Evolutionary conservation across 306 rosid species (phyloP), one percentile per base, ranked within the genome.

Genomic region (Ochetophila trinervis): DNA sequence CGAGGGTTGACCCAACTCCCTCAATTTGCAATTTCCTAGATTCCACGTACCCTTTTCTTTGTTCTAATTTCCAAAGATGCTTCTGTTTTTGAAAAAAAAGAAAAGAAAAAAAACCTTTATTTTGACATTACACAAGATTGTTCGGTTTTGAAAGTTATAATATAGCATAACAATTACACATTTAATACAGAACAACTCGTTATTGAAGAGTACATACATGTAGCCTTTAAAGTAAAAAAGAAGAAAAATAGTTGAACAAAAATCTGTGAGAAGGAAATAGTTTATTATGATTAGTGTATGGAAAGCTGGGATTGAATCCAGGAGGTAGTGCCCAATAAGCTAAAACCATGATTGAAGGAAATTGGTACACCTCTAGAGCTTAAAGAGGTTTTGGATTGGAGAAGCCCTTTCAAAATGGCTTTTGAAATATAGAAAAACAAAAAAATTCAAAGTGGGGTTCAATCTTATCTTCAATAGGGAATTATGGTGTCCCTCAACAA

Each of bases 391-490:
- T 0, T 5, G 20, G 6, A 9, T 3, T 15, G 45, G 23, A 10
- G 62, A 55, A 62, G 15, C 63, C 40, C 22, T 44, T 30, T 34
- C 22, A 27, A 48, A 60, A 45, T 37, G 63, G 45, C 52, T 42
- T 65, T 54, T 60, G 49, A 66, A 44, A 20, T 50, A 71, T 69
- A 63, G 50, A 52, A 68, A 54, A 62, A 67, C 22, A 74, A 74
- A 52, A 32, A 65, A 67, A 69, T 24, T 67, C 60, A 47, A 58
- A 69, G 79, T 78, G 83, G 83, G 83, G 71, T 73, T 78, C 71
- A 62, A 64, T 74, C 76, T 74, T 58, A 63, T 78, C 76, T 69
- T 72, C 79, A 69, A 64, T 61, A 6, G 22, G 30, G 53, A 74
- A 65, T 68, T 52, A 73, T 69, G 64, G 72, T 73, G 75, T 53